Evolutionary conservation across 2,329 filamentous ascomycete genomes (phyloP), one percentile per base, ranked within the genome.

Genomic region (Pseudogymnoascus sp.): DNA sequence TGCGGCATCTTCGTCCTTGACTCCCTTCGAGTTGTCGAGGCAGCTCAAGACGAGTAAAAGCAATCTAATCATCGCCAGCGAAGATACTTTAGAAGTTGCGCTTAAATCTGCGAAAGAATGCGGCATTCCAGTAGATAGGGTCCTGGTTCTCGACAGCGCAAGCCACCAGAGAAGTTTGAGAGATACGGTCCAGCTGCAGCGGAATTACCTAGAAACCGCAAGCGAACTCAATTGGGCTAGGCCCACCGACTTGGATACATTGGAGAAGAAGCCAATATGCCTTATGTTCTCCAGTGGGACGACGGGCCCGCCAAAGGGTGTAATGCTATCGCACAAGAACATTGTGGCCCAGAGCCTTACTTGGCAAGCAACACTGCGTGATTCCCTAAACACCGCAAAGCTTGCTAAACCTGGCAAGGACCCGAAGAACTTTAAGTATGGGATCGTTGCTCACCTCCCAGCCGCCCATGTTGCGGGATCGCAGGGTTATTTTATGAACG

Each of bases 271-370:
- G 1, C 83, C 85, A 0, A 84, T 88, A 63, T 87, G 86, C 23
- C 81, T 95, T 63, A 93, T 95, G 73, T 95, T 93, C 75, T 89
- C 85, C 65, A 87, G 82, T 14, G 88, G 91, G 4, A 95, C 91
- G 0, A 95, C 91, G 0, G 91, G 91, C 6, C 80, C 91, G 3
- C 89, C 91, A 8, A 96, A 95, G 73, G 91, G 91, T n/a, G 91
- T 93, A n/a, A 86, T 89, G 75, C 88, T 95, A 66, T 85, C 86
- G 16, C 91, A 96, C 74, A 78, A 80, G 64, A 88, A 91, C 67
- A 90, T 91, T 70, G 83, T 92, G 41, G 81, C 89, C 77, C 9
- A 85, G 88, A 63, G 68, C 61, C 63, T 59, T 70, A 14, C 71
- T 68, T 59, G 69, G 64, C 25, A 61, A 70, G 7, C 68, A 66